These are phyloP conservation scores for Hypoxylon sp. DNA, from an alignment of 2,329 filamentous ascomycete species.

Conservation along the genomic window DNA sequence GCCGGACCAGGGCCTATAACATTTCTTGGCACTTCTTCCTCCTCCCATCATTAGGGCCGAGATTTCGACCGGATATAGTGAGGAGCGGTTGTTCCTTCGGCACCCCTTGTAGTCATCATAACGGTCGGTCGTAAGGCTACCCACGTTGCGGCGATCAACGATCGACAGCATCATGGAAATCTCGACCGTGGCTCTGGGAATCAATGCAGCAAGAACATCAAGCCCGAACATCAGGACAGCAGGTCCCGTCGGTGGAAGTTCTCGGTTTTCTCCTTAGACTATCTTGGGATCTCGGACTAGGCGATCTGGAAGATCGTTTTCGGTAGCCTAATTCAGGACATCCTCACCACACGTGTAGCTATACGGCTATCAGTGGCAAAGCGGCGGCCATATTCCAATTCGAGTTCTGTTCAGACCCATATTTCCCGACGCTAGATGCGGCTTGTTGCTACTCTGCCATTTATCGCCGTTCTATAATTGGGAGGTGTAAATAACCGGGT, in stretches of 20 bases:
- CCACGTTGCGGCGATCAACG: slow-evolving; percentile 17
- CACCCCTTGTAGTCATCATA: slow-evolving; percentile 23
- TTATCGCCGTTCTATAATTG: slow-evolving; percentile 47
- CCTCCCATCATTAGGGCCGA: slow-evolving; percentile 42
- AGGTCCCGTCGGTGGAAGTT: slow-evolving; percentile 3
- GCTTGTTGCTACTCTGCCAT: slow-evolving; percentile 44
- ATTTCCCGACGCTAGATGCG: slow-evolving; percentile 29
- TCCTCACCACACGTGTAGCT: slow-evolving; percentile 24
- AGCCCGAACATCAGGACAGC: slow-evolving; percentile 7
- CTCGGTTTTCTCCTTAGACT: slow-evolving; percentile 26
- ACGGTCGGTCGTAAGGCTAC: slow-evolving; percentile 30
- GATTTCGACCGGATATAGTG: slow-evolving; percentile 45
- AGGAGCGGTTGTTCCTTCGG: slow-evolving; percentile 24
- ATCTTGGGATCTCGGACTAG: slow-evolving; percentile 14
- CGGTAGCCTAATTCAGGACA: slow-evolving; percentile 27
- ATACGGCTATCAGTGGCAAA: slow-evolving; percentile 32
- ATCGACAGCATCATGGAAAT: slow-evolving; percentile 2
- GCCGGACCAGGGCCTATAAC: slow-evolving; percentile 33
- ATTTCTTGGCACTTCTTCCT: slow-evolving; percentile 36
- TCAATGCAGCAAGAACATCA: neutral
- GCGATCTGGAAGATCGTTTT: slow-evolving; percentile 30
- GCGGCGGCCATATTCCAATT: slow-evolving; percentile 17
- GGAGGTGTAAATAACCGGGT: slow-evolving; percentile 49
- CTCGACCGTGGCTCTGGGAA: neutral
- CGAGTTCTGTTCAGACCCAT: slow-evolving; percentile 29